A percentile compares a stretch with the other conserved stretches of the same genome.
phyloP scores from a whole-genome alignment of 2,329 filamentous ascomycete genomes.

The Xylariaceae sp. region DNA sequence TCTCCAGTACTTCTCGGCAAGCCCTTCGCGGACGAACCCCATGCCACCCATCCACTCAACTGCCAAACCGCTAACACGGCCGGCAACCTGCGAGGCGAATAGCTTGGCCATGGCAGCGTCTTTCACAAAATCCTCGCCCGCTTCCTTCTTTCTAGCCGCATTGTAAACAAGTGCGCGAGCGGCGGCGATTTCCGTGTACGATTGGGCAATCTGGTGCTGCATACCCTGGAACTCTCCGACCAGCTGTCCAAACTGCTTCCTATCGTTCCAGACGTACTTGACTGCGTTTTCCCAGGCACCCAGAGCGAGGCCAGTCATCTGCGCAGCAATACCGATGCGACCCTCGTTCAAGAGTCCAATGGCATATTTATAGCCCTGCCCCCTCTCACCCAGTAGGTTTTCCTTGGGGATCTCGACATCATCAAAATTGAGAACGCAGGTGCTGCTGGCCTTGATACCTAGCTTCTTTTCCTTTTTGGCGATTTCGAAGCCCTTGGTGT shows the following conservation, averaged over 20 bases:
- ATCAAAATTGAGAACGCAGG: constrained; percentile 96
- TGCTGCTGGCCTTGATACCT: constrained; percentile 93
- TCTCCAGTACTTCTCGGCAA: constrained; percentile 97
- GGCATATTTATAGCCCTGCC: constrained; percentile 97
- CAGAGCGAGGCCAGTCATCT: constrained; percentile 96
- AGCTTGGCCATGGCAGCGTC: constrained; percentile 99
- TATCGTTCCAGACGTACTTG: constrained; percentile 96
- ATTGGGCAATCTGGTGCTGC: constrained; percentile 98
- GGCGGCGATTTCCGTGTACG: constrained; percentile 90
- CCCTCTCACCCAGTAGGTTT: constrained; percentile 86
- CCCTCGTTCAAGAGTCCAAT: constrained; percentile 95
- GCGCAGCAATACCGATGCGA: constrained; percentile 94
- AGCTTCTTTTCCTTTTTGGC: constrained; percentile 99
- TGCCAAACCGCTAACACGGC: constrained; percentile 80
- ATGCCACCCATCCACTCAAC: constrained; percentile 99
- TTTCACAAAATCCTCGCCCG: constrained; percentile 90
- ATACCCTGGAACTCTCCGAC: constrained; percentile 98
- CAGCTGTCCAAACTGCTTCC: constrained; percentile 92
- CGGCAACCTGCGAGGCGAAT: constrained; percentile 90
- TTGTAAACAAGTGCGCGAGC: constrained; percentile 95
- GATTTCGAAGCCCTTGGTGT: constrained; percentile 85
- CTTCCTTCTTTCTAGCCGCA: constrained; percentile 96
- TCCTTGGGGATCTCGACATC: constrained; percentile 89
- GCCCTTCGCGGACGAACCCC: constrained; percentile 95
- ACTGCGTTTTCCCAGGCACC: constrained; percentile 96